These are phyloP conservation scores for Verticillium zaregamsianum DNA, from an alignment of 2,329 filamentous ascomycete species.

Conservation along the genomic window DNA sequence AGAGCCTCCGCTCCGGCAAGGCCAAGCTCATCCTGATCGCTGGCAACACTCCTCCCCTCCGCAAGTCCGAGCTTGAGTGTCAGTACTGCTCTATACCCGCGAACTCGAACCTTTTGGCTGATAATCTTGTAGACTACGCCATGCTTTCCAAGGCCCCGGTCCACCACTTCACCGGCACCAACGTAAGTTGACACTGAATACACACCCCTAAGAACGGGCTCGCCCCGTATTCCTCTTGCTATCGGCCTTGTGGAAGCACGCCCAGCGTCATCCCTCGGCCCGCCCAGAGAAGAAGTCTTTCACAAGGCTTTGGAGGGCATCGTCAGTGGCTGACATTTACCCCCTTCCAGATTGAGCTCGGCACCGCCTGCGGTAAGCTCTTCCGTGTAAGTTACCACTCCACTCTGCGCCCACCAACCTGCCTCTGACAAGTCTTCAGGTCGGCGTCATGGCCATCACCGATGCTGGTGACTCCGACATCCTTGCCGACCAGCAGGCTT, in stretches of 20 bases:
- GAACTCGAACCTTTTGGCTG: too few species aligned
- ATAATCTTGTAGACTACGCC: slow-evolving; percentile 53
- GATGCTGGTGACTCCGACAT: slow-evolving; percentile 99
- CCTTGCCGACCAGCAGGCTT: slow-evolving; percentile 70
- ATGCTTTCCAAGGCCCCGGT: slow-evolving; percentile 93
- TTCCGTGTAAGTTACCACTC: not conserved
- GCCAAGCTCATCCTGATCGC: slow-evolving; percentile 93
- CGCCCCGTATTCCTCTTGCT: slow-evolving; percentile 8
- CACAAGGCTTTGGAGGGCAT: slow-evolving; percentile 81
- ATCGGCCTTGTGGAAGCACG: slow-evolving; percentile 9
- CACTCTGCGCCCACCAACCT: not conserved
- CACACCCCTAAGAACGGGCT: not conserved
- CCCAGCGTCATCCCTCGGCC: slow-evolving; percentile 30
- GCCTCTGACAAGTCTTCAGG: not conserved
- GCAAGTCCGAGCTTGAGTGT: slow-evolving; percentile 94
- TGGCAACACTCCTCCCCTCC: slow-evolving; percentile 84
- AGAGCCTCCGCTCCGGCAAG: slow-evolving; percentile 91
- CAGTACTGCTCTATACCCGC: not conserved
- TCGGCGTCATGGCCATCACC: slow-evolving; percentile 88
- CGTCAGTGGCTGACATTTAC: slow-evolving; percentile 51
- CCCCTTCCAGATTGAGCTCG: slow-evolving; percentile 81
- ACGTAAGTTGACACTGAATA: slow-evolving; percentile 66
- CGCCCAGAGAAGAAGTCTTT: slow-evolving; percentile 90
- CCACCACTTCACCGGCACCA: slow-evolving; percentile 98
- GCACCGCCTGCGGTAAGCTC: slow-evolving; percentile 97